These are phyloP conservation scores for Exobasidium cylindrosporum DNA, from an alignment of 1,284 basidiomycete species.

Conservation along the genomic window DNA sequence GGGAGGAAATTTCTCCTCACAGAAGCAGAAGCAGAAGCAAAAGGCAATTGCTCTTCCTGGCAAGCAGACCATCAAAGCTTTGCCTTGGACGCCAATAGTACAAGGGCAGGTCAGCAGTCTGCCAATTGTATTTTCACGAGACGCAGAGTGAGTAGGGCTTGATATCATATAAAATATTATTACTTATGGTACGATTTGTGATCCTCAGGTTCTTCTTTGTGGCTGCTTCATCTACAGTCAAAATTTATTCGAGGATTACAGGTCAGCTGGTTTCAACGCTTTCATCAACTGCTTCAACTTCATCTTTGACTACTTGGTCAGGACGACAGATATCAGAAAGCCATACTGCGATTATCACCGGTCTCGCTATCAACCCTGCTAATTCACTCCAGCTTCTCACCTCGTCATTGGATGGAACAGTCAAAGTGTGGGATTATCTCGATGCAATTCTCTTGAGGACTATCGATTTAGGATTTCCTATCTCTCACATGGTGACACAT, in stretches of 20 bases:
- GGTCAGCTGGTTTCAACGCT: constrained; percentile 48
- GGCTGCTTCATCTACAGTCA: constrained; percentile 39
- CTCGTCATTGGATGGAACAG: constrained; percentile 74
- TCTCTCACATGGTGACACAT: constrained; percentile 71
- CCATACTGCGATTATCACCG: constrained; percentile 60
- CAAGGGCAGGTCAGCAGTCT: constrained; percentile 14
- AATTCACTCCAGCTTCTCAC: constrained; percentile 88
- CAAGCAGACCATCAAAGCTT: background rate
- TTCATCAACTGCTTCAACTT: constrained; percentile 19
- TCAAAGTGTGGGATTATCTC: constrained; percentile 90
- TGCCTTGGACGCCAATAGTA: constrained; percentile 19
- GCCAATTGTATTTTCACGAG: constrained; percentile 22
- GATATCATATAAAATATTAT: background rate
- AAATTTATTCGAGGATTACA: constrained; percentile 44
- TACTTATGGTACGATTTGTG: background rate
- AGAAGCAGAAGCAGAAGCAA: background rate
- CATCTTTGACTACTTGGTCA: background rate
- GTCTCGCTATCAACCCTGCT: constrained; percentile 73
- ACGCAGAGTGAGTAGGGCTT: constrained; percentile 17
- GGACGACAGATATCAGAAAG: background rate
- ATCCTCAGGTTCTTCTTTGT: constrained; percentile 39
- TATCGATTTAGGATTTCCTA: constrained; percentile 62
- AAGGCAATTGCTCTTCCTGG: background rate
- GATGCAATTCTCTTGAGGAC: constrained; percentile 73
- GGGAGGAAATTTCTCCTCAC: background rate